Evolutionary conservation across 2,329 filamentous ascomycete species (phyloP).

Genomic region (Colletotrichum euphorbiae): DNA sequence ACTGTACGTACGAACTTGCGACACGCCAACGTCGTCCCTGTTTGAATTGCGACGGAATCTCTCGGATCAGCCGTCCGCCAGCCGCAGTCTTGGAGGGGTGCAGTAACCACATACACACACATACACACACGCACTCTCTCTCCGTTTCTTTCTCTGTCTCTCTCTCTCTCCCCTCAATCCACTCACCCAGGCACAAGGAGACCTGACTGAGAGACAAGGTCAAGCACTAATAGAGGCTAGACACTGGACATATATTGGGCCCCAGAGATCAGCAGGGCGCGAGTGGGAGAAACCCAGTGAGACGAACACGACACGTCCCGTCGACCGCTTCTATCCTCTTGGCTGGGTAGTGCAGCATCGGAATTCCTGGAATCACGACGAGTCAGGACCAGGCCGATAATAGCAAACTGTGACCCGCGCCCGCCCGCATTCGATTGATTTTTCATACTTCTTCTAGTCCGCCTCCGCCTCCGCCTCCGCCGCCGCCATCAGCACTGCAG

Average conservation of each 20-base stretch:
- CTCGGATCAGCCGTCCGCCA: conserved; percentile 6
- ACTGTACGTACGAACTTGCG: neutral
- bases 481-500: conserved; percentile 17
- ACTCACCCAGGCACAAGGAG: too few species aligned
- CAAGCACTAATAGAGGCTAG: too few species aligned
- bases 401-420: conserved; percentile 14
- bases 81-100: conserved; percentile 9
- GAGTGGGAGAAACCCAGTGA: conserved; percentile 15
- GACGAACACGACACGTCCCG: conserved; percentile 19
- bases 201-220: too few species aligned
- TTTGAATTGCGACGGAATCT: conserved; percentile 18
- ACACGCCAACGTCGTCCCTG: conserved; percentile 19
- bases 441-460: conserved; percentile 17
- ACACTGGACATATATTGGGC: conserved; percentile 18
- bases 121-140: neutral
- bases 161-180: too few species aligned
- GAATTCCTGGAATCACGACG: conserved; percentile 24
- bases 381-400: conserved; percentile 24
- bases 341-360: conserved; percentile 30
- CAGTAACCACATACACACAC: neutral
- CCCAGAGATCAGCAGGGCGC: conserved; percentile 5
- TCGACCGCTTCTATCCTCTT: conserved; percentile 11
- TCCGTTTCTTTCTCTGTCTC: too few species aligned
- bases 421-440: conserved; percentile 23
- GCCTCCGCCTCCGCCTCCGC: conserved; percentile 16